Base-by-base conservation (phyloP, 495 filamentous ascomycete genomes). In the Podospora pseudoanserina region DNA sequence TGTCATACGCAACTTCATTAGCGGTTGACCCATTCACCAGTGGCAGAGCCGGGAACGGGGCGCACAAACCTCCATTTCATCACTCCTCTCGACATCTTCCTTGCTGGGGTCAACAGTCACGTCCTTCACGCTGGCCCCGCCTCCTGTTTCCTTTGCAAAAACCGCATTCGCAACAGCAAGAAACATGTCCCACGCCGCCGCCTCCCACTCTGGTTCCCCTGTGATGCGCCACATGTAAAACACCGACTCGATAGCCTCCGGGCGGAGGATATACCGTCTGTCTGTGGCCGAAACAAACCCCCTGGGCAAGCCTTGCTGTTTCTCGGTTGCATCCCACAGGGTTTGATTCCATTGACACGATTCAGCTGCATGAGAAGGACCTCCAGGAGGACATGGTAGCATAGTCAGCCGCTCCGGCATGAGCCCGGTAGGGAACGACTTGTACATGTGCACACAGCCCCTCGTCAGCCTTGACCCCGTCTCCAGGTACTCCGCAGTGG, bases 371-470 rank as follows among this genome's bases (percentile, higher is more conserved):
- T 11, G 39, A 49, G 39, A 49, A 49, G 39, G 2, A 49, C 2
- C 0, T 49, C 11, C 74, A 60, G 86, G 82, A 23, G 85, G 78
- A 74, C 94, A 97, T 6, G 86, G 80, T 3, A 92, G 74, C 20
- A 89, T 77, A 18, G 79, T 74, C 71, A 92, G 88, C 6, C 78
- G 72, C 77, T 97, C 94, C 0, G 94, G 92, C 92, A 95, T 95
- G 72, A 97, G 90, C 2, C 92, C 93, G 0, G 90, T 90, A 9
- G 85, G 81, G 15, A 90, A 91, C n/a, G 86, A 80, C 69, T 87
- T 83, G 75, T 97, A 97, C 2, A 90, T 88, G 86, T 90, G 96
- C 9, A 93, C 88, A 74, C 94, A 97, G 19, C 93, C 94, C 63
- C 92, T 87, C 0, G 92, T 91, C 19, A 97, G 81, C 74, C 90